phyloP scores from a whole-genome alignment of 2,329 filamentous ascomycete genomes.

The Talaromyces islandicus region DNA sequence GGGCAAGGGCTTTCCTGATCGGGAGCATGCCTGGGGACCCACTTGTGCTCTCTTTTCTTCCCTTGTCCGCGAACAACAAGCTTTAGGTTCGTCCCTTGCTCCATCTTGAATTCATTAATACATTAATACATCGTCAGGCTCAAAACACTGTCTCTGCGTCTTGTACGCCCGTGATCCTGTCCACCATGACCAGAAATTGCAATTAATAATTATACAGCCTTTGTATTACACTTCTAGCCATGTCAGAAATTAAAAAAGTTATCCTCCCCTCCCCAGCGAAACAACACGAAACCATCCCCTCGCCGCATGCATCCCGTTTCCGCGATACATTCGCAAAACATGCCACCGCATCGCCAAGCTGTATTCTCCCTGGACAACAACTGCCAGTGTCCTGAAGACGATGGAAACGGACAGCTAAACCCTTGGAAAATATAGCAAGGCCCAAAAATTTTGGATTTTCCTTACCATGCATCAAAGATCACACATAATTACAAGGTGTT shows the following conservation, averaged over 20 bases:
- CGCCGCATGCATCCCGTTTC: background rate
- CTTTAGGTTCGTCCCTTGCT: background rate
- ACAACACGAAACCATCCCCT: background rate
- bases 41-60: background rate
- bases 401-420: background rate
- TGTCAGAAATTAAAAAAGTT: too few relatives aligned
- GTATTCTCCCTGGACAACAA: background rate
- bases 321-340: background rate
- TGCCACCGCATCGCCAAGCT: background rate
- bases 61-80: too few relatives aligned
- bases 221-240: background rate
- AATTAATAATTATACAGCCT: background rate
- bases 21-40: background rate
- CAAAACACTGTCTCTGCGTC: background rate
- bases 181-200: background rate
- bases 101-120: too few relatives aligned
- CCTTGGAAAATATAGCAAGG: background rate
- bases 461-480: background rate
- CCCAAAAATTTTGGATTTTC: background rate
- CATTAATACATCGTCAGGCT: background rate
- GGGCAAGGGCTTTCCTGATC: background rate
- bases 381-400: too few relatives aligned
- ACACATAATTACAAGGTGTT: background rate
- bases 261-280: too few relatives aligned
- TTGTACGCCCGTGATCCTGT: background rate